Base-by-base conservation (phyloP, 75 land plant genomes). In the Isoetes taiwanensis region DNA sequence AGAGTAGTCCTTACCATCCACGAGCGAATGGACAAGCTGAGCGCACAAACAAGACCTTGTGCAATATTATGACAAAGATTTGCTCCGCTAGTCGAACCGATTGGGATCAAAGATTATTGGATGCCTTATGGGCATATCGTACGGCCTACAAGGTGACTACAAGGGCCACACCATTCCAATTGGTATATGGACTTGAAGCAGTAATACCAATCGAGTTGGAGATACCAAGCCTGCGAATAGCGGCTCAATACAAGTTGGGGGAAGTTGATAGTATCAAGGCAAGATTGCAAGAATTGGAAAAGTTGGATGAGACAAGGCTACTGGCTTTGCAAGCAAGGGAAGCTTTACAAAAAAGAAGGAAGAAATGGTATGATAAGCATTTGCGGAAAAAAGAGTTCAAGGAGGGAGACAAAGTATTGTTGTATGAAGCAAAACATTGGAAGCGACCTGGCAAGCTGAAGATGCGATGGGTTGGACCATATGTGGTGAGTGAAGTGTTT, bases 281-380 rank as follows among this genome's bases (percentile, higher is more conserved):
- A 23, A 6, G 16, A n/a, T 46, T 46, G 50, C 16, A 16, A 5
- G 50, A 46, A 23, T 23, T 46, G 4, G 50, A 46, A 16, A 16
- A n/a, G 23, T 46, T 46, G 50, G 50, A 46, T 46, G 50, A 46
- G 50, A 46, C 4, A 23, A 46, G 50, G 16, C 19, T 46, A 23
- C 50, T 46, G 6, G 16, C 50, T 6, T 46, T 46, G 16, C 50
- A 46, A 16, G 50, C 50, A 6, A 6, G 16, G 4, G 50, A 46
- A 23, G 16, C 50, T 6, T 23, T 46, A n/a, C 50, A 46, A n/a
- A 46, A 46, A 23, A 16, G 50, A 8, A 46, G 16, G 16, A 46
- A 46, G 50, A 16, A 8, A 16, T 46, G 50, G 50, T n/a, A 46
- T 46, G 50, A 46, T 19, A n/a, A 46, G 5, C 50, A 46, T 46